Percentiles rank a stretch among this genome's conserved stretches.
phyloP scores from a whole-genome alignment of 1,284 basidiomycete species.

The Inonotus obliquus region DNA sequence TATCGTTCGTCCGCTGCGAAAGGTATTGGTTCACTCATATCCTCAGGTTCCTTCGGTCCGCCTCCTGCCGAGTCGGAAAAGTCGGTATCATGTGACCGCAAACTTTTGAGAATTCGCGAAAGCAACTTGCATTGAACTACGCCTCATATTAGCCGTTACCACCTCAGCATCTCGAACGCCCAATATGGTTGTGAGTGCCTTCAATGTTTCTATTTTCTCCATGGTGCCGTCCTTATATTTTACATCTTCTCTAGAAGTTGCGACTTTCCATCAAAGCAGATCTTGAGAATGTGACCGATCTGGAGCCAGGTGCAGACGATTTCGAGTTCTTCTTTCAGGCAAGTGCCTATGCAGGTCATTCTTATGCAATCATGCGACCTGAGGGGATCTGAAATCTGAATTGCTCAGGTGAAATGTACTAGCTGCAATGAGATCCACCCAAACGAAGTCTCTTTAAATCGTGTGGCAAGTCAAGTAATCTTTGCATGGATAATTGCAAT shows the following conservation, averaged over 20 bases:
- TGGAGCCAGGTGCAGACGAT: constrained; percentile 55
- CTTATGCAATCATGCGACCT: background rate
- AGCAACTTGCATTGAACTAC: no score
- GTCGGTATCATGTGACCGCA: background rate
- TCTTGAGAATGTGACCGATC: constrained; percentile 68
- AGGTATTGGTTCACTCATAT: background rate
- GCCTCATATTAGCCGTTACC: no score
- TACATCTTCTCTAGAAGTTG: constrained; percentile 37
- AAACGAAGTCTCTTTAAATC: constrained; percentile 65
- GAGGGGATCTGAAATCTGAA: background rate
- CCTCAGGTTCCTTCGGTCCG: background rate
- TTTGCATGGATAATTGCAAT: background rate
- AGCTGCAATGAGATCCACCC: constrained; percentile 72
- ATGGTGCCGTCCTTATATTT: background rate
- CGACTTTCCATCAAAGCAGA: constrained; percentile 71
- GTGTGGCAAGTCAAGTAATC: constrained; percentile 39
- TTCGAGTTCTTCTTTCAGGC: constrained; percentile 81
- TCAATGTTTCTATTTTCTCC: background rate
- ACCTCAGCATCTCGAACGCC: no score
- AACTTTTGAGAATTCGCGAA: background rate
- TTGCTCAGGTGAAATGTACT: constrained; percentile 66
- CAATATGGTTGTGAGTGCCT: background rate
- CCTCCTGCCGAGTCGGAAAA: background rate
- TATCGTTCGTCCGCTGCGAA: background rate
- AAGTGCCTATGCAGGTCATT: background rate